A percentile compares a stretch with the other conserved stretches of the same genome.
These are phyloP conservation scores for Penicillium sp. DNA, from an alignment of 2,329 filamentous ascomycete genomes.

Conservation along the genomic window DNA sequence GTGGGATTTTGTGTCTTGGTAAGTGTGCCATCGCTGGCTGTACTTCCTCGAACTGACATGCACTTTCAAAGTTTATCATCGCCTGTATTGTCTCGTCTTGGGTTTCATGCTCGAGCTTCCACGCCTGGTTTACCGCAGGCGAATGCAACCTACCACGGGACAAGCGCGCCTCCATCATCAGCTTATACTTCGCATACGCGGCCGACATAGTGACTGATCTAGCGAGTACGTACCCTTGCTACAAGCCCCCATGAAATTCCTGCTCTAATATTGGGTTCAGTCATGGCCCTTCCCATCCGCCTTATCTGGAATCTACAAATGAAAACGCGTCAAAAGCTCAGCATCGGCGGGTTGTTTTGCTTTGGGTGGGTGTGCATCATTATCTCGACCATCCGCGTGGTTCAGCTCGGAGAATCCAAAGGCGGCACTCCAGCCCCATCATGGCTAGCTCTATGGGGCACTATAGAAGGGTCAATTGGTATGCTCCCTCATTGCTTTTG, in stretches of 20 bases:
- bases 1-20: constrained; percentile 37
- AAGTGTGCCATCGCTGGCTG: constrained; percentile 1
- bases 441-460: constrained; percentile 40
- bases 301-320: constrained; percentile 41
- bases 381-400: constrained; percentile 29
- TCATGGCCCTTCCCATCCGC: constrained; percentile 40
- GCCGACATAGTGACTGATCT: constrained; percentile 39
- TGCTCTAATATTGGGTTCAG: constrained; percentile 15
- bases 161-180: constrained; percentile 31
- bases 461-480: constrained; percentile 39
- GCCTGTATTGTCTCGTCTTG: constrained; percentile 39
- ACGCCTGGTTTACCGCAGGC: constrained; percentile 37
- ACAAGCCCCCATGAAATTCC: accelerated
- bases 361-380: constrained; percentile 29
- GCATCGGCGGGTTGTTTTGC: constrained; percentile 31
- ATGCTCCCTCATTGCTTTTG: no score
- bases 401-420: constrained; percentile 33
- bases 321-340: constrained; percentile 33
- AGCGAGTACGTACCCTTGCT: constrained; percentile 26
- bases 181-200: constrained; percentile 38
- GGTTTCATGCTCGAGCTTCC: constrained; percentile 36
- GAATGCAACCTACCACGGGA: constrained; percentile 31
- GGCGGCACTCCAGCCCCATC: constrained; percentile 32
- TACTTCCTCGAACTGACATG: constrained; percentile 1
- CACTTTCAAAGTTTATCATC: constrained; percentile 32